These are phyloP conservation scores for Arctium minus DNA, from an alignment of 129 eudicot genomes.

Conservation along the genomic window DNA sequence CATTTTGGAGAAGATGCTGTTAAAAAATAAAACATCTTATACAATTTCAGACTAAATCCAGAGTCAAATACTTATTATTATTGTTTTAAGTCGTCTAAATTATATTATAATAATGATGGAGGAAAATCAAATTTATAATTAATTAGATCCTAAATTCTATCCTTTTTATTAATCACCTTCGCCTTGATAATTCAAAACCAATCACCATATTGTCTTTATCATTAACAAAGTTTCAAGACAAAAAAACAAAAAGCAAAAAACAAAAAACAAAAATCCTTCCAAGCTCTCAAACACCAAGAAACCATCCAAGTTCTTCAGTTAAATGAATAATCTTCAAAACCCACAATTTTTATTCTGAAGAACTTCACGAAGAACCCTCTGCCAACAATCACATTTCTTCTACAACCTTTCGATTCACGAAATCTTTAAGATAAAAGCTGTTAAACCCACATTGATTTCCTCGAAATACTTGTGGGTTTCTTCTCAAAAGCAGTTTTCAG, in stretches of 20 bases:
- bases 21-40: no score
- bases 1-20: no score
- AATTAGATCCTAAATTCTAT: background rate
- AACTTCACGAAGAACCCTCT: conserved; percentile 25
- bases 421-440: conserved; percentile 24
- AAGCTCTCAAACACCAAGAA: conserved; percentile 19
- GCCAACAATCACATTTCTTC: conserved; percentile 11
- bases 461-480: conserved; percentile 22
- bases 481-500: conserved; percentile 23
- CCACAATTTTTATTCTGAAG: conserved; percentile 28
- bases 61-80: no score
- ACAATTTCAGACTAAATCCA: no score
- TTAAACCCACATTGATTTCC: conserved; percentile 28
- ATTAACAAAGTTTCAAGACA: background rate
- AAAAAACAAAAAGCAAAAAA: no score
- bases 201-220: conserved; percentile 9
- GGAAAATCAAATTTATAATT: background rate
- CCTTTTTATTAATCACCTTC: background rate
- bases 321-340: conserved; percentile 13
- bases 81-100: background rate
- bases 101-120: conserved; percentile 1
- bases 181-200: conserved; percentile 9
- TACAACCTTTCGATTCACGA: conserved; percentile 23
- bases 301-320: conserved; percentile 19
- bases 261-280: background rate